Evolutionary conservation across 75 land plant genomes (phyloP), one percentile per base, ranked within the genome.

Genomic region (Sequoia sempervirens): DNA sequence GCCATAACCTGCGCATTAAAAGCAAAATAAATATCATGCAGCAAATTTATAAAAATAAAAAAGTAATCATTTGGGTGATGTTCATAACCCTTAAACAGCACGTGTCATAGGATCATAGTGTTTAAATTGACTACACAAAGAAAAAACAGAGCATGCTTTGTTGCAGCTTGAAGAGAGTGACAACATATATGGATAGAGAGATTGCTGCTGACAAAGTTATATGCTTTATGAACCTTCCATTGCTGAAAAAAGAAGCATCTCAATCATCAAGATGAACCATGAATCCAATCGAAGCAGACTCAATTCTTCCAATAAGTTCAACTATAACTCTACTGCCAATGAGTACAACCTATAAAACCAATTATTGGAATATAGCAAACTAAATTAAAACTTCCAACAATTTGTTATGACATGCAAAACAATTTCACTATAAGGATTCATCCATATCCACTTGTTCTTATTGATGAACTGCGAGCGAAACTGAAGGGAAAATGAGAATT

Each of bases 1-100:
- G 97, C 95, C 91, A 93, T 84, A 12, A 82, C 52, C 97, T 94
- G 89, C 74, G n/a, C 54, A 34, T 23, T 7, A 18, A 34, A 61
- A 70, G 8, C 73, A 70, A 70, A 12, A 70, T 30, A 13, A 28
- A 32, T 70, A 32, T 70, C 37, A 70, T 30, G 73, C 12, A 32
- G 15, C 10, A 9, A 68, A 68, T 28, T 28, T 26, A 5, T 20
- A 20, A 64, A 64, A 6, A 26, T 23, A 2, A 9, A 75, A 30
- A 75, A 75, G 41, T 15, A n/a, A 32, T 38, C 18, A 41, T 36
- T 38, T 32, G 53, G 13, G 1, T 41, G 79, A 40, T 6, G 38
- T 37, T 76, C 72, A n/a, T 76, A 76, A 18, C 79, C 41, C n/a
- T 76, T 36, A 26, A 37, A 18, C 46, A 34, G 37, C 32, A 76